phyloP scores from a whole-genome alignment of 2,329 filamentous ascomycete genomes.

The Aspergillus uvarum region DNA sequence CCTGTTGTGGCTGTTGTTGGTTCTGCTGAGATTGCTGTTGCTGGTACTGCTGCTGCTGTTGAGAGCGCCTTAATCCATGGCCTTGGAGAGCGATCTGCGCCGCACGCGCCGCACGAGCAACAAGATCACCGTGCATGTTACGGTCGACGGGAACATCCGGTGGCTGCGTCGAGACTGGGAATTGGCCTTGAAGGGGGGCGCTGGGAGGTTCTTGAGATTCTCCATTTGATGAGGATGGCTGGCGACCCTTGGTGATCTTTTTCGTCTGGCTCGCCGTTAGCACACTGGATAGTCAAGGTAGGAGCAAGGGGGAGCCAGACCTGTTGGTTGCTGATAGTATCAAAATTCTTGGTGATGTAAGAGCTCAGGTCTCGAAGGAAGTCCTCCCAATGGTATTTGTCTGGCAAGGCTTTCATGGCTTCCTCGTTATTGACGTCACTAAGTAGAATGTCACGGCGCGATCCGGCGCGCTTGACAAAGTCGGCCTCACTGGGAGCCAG shows the following conservation, averaged over 20 bases:
- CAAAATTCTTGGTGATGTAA: slow-evolving; percentile 60
- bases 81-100: slow-evolving; percentile 50
- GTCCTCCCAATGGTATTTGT: slow-evolving; percentile 64
- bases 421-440: slow-evolving; percentile 54
- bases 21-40: slow-evolving; percentile 33
- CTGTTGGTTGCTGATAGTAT: slow-evolving; percentile 50
- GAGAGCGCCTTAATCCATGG: slow-evolving; percentile 38
- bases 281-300: background rate
- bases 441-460: slow-evolving; percentile 58
- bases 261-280: slow-evolving; percentile 35
- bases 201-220: slow-evolving; percentile 38
- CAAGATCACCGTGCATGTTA: slow-evolving; percentile 46
- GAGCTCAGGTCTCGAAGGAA: slow-evolving; percentile 60
- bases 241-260: slow-evolving; percentile 39
- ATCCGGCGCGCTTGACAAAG: slow-evolving; percentile 56
- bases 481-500: slow-evolving; percentile 60
- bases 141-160: slow-evolving; percentile 41
- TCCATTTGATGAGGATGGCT: slow-evolving; percentile 37
- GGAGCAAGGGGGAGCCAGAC: slow-evolving; percentile 30
- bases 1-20: slow-evolving; percentile 29
- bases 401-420: slow-evolving; percentile 51
- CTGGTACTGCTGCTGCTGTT: slow-evolving; percentile 35
- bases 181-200: slow-evolving; percentile 44
- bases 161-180: slow-evolving; percentile 41
- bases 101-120: slow-evolving; percentile 49